These are phyloP conservation scores for Epichloe baconii DNA, from an alignment of 2,329 filamentous ascomycete species.

Conservation along the genomic window DNA sequence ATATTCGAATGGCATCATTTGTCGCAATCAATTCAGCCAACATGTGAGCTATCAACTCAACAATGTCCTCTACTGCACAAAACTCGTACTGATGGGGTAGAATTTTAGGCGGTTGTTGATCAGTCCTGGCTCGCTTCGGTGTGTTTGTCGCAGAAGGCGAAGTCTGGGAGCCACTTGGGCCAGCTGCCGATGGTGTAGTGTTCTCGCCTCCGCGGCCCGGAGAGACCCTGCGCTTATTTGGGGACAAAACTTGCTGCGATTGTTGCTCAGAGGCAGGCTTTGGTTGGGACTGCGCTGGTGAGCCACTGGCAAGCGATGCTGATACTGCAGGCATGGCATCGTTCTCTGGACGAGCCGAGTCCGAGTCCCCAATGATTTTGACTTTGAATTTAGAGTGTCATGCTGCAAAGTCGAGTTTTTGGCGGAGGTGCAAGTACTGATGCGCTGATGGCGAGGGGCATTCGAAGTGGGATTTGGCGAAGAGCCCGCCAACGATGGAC, in stretches of 20 bases:
- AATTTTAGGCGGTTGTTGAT: slow-evolving; percentile 37
- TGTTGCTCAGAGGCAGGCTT: neutral
- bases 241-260: slow-evolving; percentile 12
- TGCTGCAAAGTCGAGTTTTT: neutral
- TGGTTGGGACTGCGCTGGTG: neutral
- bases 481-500: slow-evolving; percentile 10
- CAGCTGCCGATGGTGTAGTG: neutral
- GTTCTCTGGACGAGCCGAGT: neutral
- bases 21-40: slow-evolving; percentile 85
- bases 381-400: neutral
- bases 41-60: slow-evolving; percentile 87
- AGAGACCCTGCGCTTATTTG: slow-evolving; percentile 21
- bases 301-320: neutral
- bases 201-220: slow-evolving; percentile 5
- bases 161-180: neutral
- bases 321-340: neutral
- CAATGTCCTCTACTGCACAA: slow-evolving; percentile 74
- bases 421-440: slow-evolving; percentile 1
- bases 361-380: neutral
- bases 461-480: slow-evolving; percentile 2
- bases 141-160: slow-evolving; percentile 4
- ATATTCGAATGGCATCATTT: slow-evolving; percentile 71
- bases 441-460: slow-evolving; percentile 13
- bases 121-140: slow-evolving; percentile 41
- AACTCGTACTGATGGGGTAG: slow-evolving; percentile 67